A percentile compares a stretch with the other conserved stretches of the same genome.
phyloP scores from a whole-genome alignment of 345 rosid genomes.

The Citrus unshiu region DNA sequence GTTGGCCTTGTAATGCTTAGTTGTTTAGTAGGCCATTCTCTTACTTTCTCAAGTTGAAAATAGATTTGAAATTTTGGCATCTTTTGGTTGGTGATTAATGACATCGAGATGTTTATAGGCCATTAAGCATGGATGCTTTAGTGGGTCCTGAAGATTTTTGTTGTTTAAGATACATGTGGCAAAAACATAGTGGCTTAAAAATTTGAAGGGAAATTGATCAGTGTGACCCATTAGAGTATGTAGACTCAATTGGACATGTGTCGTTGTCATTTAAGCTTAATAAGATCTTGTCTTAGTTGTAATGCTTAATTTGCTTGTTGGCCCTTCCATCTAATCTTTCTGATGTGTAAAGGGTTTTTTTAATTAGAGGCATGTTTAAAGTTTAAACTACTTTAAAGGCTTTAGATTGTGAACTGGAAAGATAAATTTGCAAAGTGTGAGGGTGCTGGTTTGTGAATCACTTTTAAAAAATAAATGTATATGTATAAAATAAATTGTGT shows the following conservation, averaged over 20 bases:
- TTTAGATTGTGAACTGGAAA: background rate
- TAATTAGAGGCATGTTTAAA: background rate
- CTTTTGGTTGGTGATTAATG: conserved; percentile 2
- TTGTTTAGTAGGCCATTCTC: conserved; percentile 6
- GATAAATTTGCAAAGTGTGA: background rate
- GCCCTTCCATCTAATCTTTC: background rate
- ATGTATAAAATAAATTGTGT: too few species aligned
- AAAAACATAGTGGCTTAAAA: background rate
- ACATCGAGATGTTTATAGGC: too few species aligned
- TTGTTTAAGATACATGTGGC: background rate
- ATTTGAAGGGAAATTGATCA: background rate
- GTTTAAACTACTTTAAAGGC: too few species aligned
- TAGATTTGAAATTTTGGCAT: conserved; percentile 12
- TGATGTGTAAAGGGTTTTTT: background rate
- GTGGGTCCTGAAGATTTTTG: background rate
- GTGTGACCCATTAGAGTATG: background rate
- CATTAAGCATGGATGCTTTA: background rate
- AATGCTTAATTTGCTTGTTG: background rate
- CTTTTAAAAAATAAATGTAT: background rate
- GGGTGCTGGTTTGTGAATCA: background rate
- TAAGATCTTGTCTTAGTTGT: background rate
- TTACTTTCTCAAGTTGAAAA: conserved; percentile 9
- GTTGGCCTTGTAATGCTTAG: conserved; percentile 14
- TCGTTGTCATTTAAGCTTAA: background rate
- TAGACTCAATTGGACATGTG: background rate